Evolutionary conservation across 2,329 filamentous ascomycete species (phyloP).

Genomic region (Colletotrichum coccodes): DNA sequence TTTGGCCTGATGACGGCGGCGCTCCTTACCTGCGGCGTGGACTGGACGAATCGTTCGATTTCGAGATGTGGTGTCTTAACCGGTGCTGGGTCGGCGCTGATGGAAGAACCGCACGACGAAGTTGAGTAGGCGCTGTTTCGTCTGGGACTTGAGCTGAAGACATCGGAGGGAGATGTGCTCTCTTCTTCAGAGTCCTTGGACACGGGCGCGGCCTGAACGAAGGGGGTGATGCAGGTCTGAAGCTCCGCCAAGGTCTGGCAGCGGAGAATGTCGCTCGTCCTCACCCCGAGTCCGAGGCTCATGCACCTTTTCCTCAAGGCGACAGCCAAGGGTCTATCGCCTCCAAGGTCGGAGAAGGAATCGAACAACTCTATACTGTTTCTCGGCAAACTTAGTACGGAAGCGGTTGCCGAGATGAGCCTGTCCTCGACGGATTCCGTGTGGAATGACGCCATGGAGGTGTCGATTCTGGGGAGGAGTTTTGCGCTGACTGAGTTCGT

Average conservation of each 20-base stretch:
- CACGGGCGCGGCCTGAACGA: slow-evolving; percentile 11
- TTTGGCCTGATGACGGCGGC: slow-evolving; percentile 57
- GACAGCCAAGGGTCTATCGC: slow-evolving; percentile 47
- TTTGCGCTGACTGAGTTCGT: slow-evolving; percentile 21
- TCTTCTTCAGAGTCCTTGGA: slow-evolving; percentile 26
- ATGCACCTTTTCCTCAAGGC: slow-evolving; percentile 47
- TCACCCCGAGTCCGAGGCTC: slow-evolving; percentile 47
- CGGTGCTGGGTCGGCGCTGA: slow-evolving; percentile 19
- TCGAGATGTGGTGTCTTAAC: slow-evolving; percentile 2
- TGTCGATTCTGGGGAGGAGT: slow-evolving; percentile 37
- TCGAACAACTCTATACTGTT: slow-evolving; percentile 47
- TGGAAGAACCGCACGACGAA: slow-evolving; percentile 22
- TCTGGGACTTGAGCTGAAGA: slow-evolving; percentile 34
- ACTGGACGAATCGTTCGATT: slow-evolving; percentile 44
- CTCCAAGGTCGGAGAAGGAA: slow-evolving; percentile 57
- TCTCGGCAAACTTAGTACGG: slow-evolving; percentile 47
- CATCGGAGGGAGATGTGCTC: slow-evolving; percentile 30
- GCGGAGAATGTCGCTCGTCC: slow-evolving; percentile 51
- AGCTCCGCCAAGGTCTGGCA: slow-evolving; percentile 57
- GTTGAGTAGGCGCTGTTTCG: slow-evolving; percentile 27
- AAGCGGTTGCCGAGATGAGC: slow-evolving; percentile 46
- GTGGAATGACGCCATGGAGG: slow-evolving; percentile 29
- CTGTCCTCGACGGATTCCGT: slow-evolving; percentile 41
- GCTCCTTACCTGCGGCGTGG: slow-evolving; percentile 51
- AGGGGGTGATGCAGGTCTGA: slow-evolving; percentile 51